phyloP scores from a whole-genome alignment of 345 rosid species.

The Melastoma malabathricum region DNA sequence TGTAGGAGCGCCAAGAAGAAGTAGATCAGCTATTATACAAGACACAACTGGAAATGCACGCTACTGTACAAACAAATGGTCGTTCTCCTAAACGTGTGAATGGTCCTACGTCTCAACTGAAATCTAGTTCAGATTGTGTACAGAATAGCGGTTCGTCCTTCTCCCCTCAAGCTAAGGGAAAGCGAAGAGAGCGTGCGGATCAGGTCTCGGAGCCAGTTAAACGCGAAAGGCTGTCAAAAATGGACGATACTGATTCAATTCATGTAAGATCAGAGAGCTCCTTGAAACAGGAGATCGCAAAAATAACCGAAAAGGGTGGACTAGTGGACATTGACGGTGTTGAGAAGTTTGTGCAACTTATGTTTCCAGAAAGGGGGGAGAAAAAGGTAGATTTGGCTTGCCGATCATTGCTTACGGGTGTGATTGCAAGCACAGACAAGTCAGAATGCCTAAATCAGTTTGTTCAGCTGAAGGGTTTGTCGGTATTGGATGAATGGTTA shows the following conservation, averaged over 20 bases:
- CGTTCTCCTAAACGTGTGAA: constrained; percentile 66
- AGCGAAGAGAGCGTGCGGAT: constrained; percentile 82
- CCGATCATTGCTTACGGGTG: constrained; percentile 56
- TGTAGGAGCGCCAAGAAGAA: constrained; percentile 62
- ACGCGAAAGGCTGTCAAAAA: constrained; percentile 45
- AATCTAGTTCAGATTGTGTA: constrained; percentile 50
- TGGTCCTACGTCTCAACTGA: constrained; percentile 72
- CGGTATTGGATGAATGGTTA: constrained; percentile 90
- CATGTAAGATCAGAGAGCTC: constrained; percentile 32
- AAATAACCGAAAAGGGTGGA: constrained; percentile 67
- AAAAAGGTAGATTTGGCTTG: constrained; percentile 56
- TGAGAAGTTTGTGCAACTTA: constrained; percentile 68
- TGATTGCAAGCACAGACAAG: constrained; percentile 69
- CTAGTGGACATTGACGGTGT: constrained; percentile 68
- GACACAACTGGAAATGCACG: constrained; percentile 66
- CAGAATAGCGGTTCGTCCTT: constrained; percentile 46
- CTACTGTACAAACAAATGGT: constrained; percentile 61
- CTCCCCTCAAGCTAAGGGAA: constrained; percentile 67
- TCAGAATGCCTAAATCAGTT: constrained; percentile 62
- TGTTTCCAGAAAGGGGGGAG: constrained; percentile 53
- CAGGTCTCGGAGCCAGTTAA: constrained; percentile 54
- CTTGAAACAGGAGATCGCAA: constrained; percentile 55
- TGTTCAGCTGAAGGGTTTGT: constrained; percentile 74
- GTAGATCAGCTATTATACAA: constrained; percentile 59
- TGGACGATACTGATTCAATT: constrained; percentile 56